Conservation (phyloP, 176 grass and related monocot genomes). For the Phoenix dactylifera region DNA sequence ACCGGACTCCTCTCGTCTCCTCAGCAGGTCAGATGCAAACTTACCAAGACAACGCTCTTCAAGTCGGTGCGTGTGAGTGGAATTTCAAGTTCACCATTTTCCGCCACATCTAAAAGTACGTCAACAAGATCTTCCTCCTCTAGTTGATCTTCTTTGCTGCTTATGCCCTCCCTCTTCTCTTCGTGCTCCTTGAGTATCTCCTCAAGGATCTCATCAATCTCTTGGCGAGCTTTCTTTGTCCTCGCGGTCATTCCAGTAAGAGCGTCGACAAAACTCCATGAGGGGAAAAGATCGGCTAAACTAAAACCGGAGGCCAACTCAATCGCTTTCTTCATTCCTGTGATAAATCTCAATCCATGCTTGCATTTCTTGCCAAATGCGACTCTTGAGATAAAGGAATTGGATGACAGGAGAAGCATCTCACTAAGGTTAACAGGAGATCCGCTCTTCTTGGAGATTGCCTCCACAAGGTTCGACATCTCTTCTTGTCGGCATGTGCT, state of each 20-base stretch:
- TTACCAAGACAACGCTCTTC: constrained; percentile 16
- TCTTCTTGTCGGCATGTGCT: too few relatives aligned
- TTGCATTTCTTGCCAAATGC: constrained; percentile 23
- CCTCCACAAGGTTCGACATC: too few relatives aligned
- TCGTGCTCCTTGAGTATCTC: not conserved
- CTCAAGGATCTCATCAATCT: not conserved
- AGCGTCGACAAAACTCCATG: too few relatives aligned
- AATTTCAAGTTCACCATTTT: not conserved
- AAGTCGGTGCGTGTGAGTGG: constrained; percentile 3
- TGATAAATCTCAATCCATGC: not conserved
- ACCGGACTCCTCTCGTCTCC: too few relatives aligned
- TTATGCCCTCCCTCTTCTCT: not conserved
- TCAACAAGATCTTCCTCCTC: constrained; percentile 13
- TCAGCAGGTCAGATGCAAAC: too few relatives aligned
- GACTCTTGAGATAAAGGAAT: constrained; percentile 2
- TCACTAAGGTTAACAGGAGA: constrained; percentile 13
- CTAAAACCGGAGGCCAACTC: too few relatives aligned
- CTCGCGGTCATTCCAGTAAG: too few relatives aligned
- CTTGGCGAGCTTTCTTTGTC: too few relatives aligned
- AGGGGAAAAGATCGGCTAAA: too few relatives aligned
- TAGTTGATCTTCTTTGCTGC: too few relatives aligned
- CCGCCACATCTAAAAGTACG: not conserved
- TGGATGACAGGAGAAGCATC: not conserved
- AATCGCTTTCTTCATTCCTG: too few relatives aligned
- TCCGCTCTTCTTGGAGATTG: too few relatives aligned